These are phyloP conservation scores for Clarireedia paspali DNA, from an alignment of 2,329 filamentous ascomycete species.

Conservation along the genomic window DNA sequence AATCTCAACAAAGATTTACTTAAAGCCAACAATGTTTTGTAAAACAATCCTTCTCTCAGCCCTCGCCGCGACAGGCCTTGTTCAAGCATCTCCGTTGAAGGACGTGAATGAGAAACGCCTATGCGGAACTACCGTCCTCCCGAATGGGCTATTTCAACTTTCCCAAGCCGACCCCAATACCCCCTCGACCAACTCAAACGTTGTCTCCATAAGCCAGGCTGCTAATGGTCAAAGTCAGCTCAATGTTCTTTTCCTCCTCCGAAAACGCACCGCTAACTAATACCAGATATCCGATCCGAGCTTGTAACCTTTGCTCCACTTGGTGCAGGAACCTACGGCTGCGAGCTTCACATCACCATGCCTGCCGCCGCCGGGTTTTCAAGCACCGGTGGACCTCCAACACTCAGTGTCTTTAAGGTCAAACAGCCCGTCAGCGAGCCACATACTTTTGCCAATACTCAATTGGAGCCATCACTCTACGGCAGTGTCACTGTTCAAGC, in stretches of 20 bases:
- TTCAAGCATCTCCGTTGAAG: neutral
- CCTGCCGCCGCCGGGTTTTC: neutral
- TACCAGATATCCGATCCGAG: neutral
- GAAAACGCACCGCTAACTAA: neutral
- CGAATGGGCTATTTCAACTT: conserved; percentile 5
- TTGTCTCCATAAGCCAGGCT: conserved; percentile 2
- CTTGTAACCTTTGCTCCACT: neutral
- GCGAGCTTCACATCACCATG: neutral
- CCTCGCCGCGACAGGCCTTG: neutral
- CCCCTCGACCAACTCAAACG: neutral
- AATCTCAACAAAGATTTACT: neutral
- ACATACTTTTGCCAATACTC: conserved; percentile 8
- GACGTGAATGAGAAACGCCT: conserved; percentile 1
- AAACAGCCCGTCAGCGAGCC: neutral
- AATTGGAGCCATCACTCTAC: conserved; percentile 2
- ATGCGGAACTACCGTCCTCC: neutral
- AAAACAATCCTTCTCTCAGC: neutral
- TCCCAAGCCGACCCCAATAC: conserved; percentile 1
- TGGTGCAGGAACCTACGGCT: conserved; percentile 2
- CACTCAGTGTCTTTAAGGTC: conserved; percentile 7
- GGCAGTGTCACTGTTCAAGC: conserved; percentile 8
- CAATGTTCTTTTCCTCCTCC: no score
- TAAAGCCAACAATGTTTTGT: neutral
- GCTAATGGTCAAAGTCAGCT: neutral
- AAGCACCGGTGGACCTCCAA: neutral